Evolutionary conservation across 495 filamentous ascomycete genomes (phyloP).

Genomic region (Podospora didyma): DNA sequence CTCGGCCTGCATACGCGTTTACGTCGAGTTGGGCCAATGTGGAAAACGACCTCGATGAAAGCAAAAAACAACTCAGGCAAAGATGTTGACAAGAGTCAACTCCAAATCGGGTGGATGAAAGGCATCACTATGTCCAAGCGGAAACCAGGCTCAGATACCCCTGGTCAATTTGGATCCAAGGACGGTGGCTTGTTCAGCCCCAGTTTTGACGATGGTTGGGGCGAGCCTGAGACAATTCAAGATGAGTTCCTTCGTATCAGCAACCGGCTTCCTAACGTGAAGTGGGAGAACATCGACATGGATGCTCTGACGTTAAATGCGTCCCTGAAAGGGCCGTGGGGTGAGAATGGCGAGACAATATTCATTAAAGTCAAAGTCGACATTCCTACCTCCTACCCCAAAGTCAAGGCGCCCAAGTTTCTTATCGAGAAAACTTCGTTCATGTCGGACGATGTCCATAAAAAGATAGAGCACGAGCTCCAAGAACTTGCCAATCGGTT

Average conservation of each 20-base stretch:
- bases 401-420: slow-evolving; percentile 60
- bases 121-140: slow-evolving; percentile 78
- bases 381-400: slow-evolving; percentile 77
- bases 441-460: slow-evolving; percentile 64
- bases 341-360: slow-evolving; percentile 59
- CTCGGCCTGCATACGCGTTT: slow-evolving; percentile 41
- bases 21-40: slow-evolving; percentile 33
- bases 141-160: slow-evolving; percentile 31
- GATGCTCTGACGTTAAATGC: slow-evolving; percentile 65
- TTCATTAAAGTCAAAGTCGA: slow-evolving; percentile 76
- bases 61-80: slow-evolving; percentile 53
- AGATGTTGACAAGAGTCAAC: slow-evolving; percentile 53
- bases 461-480: slow-evolving; percentile 62
- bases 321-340: slow-evolving; percentile 87
- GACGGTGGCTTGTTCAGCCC: slow-evolving; percentile 43
- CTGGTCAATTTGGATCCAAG: slow-evolving; percentile 34
- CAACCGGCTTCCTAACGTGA: slow-evolving; percentile 76
- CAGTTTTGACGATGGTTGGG: slow-evolving; percentile 56
- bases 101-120: slow-evolving; percentile 86
- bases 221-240: slow-evolving; percentile 71
- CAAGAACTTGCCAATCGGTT: slow-evolving; percentile 66
- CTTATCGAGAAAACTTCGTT: slow-evolving; percentile 73
- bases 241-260: slow-evolving; percentile 86
- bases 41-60: slow-evolving; percentile 59
- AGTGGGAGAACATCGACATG: slow-evolving; percentile 82